Conservation (phyloP, 257 asterid species). For the Striga asiatica region DNA sequence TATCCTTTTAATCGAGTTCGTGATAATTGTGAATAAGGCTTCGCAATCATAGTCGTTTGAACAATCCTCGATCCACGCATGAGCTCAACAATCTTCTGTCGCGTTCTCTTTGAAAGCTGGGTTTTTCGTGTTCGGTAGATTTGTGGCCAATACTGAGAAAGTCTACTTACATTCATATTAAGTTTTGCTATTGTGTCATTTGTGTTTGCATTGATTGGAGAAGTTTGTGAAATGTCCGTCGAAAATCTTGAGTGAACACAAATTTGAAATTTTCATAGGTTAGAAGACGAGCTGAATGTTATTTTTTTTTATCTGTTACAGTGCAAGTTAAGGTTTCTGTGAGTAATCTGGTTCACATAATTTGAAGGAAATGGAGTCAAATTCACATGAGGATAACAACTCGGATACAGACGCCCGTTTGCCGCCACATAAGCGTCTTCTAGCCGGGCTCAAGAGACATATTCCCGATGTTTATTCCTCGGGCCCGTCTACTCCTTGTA, state of each 20-base stretch:
- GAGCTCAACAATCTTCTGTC: too few species aligned
- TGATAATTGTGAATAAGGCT: too few species aligned
- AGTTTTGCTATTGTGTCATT: background rate
- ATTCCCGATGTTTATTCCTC: slow-evolving; percentile 37
- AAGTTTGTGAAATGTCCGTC: slow-evolving; percentile 5
- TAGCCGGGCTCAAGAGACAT: slow-evolving; percentile 70
- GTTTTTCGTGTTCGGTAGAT: background rate
- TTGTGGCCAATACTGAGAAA: slow-evolving; percentile 10
- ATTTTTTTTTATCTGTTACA: slow-evolving; percentile 13
- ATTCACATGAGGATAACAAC: slow-evolving; percentile 39
- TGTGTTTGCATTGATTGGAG: slow-evolving; percentile 15
- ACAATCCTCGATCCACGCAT: background rate
- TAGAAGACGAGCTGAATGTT: slow-evolving; percentile 14
- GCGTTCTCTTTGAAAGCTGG: background rate
- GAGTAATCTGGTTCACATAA: slow-evolving; percentile 13
- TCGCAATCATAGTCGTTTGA: too few species aligned
- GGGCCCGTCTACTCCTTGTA: slow-evolving; percentile 20
- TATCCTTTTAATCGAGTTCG: background rate
- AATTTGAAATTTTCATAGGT: too few species aligned
- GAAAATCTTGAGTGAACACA: too few species aligned
- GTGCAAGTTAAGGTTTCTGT: slow-evolving; percentile 19
- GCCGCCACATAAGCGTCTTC: slow-evolving; percentile 71
- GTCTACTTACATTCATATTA: slow-evolving; percentile 16
- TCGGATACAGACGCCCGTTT: slow-evolving; percentile 67
- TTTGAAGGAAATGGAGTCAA: slow-evolving; percentile 48